phyloP scores from a whole-genome alignment of 345 rosid genomes.

The Citrus cavaleriei region DNA sequence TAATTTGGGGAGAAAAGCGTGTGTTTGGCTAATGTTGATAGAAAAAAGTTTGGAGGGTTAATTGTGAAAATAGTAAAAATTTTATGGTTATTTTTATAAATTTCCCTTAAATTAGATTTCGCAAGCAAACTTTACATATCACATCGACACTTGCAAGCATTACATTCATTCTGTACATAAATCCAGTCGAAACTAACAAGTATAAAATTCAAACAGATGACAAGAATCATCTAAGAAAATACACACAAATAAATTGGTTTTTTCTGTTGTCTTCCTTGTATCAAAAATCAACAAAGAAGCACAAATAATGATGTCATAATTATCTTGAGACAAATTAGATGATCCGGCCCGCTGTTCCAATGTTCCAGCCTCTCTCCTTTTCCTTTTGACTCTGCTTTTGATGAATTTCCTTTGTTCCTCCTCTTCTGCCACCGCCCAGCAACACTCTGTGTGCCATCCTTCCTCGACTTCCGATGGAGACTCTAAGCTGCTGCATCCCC shows the following conservation, averaged over 20 bases:
- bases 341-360: conserved; percentile 32
- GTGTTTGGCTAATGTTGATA: no score
- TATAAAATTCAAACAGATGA: conserved; percentile 5
- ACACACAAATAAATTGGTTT: neutral
- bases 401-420: conserved; percentile 50
- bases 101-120: no score
- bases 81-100: no score
- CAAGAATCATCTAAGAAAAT: conserved; percentile 1
- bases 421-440: conserved; percentile 53
- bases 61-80: no score
- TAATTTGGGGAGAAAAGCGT: no score
- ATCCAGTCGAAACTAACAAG: neutral
- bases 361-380: conserved; percentile 79
- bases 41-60: no score
- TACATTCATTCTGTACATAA: conserved; percentile 5
- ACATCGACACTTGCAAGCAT: neutral
- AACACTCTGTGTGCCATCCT: conserved; percentile 56
- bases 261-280: neutral
- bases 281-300: neutral
- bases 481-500: conserved; percentile 77
- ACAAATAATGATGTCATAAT: neutral
- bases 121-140: neutral
- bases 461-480: conserved; percentile 87
- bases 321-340: conserved; percentile 11
- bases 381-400: conserved; percentile 54